A percentile compares a stretch with the other conserved stretches of the same genome.
phyloP scores from a whole-genome alignment of 192 early-diverging fungal genomes.

The Coemansia sp. region DNA sequence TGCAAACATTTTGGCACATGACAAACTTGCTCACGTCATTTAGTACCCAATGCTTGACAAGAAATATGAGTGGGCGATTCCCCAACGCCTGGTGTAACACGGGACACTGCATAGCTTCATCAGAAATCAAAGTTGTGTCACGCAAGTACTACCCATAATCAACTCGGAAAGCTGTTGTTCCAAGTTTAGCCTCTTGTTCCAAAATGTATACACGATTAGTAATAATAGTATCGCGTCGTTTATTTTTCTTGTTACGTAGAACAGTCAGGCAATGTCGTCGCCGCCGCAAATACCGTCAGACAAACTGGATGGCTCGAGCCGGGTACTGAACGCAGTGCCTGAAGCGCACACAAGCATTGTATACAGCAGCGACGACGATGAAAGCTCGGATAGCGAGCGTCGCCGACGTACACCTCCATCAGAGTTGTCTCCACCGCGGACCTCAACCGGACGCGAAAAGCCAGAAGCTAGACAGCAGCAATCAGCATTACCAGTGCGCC shows the following conservation, averaged over 20 bases:
- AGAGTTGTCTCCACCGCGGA: not conserved
- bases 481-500: slow-evolving; percentile 1
- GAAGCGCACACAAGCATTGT: not conserved
- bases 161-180: not conserved
- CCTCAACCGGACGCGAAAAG: not conserved
- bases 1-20: too few relatives aligned
- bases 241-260: not conserved
- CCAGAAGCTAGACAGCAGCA: not conserved
- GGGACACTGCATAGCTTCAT: not conserved
- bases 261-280: not conserved
- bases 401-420: not conserved
- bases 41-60: too few relatives aligned
- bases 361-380: not conserved
- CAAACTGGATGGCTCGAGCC: not conserved
- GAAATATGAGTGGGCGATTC: too few relatives aligned
- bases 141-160: not conserved
- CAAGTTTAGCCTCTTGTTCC: not conserved
- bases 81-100: too few relatives aligned
- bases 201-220: not conserved
- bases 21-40: too few relatives aligned
- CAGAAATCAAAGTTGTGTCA: not conserved
- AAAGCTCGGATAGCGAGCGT: not conserved
- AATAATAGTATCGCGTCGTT: not conserved
- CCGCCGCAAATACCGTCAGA: not conserved
- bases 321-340: not conserved